phyloP scores from a whole-genome alignment of 139 green algal genomes.

The Deuterostichococcus epilithicus region DNA sequence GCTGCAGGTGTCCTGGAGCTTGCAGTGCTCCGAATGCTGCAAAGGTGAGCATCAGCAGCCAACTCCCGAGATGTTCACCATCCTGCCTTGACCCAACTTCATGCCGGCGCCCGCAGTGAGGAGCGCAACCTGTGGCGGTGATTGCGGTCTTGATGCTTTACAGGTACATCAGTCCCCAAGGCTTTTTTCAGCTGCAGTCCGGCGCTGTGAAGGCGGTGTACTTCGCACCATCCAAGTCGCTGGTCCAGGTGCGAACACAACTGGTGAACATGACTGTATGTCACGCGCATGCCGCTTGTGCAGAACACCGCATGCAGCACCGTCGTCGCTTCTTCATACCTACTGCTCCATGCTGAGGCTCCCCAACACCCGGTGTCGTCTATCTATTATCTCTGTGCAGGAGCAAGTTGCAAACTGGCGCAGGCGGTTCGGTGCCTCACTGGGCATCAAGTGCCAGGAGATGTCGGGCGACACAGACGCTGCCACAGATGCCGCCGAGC shows the following conservation, averaged over 20 bases:
- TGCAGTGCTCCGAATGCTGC: slow-evolving; percentile 70
- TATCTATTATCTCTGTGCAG: slow-evolving; percentile 42
- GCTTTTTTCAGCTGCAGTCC: background rate
- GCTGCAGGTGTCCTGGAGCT: slow-evolving; percentile 83
- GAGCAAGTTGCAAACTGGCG: slow-evolving; percentile 79
- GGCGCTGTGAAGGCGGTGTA: slow-evolving; percentile 51
- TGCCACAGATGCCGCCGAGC: slow-evolving; percentile 8
- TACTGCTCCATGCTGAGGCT: no score
- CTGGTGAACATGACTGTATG: no score
- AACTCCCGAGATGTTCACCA: no score
- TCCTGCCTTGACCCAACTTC: no score
- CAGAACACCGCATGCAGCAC: no score
- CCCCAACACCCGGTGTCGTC: no score
- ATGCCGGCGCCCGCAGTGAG: no score
- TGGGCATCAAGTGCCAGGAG: slow-evolving; percentile 55
- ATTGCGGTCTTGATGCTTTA: no score
- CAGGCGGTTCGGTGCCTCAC: slow-evolving; percentile 36
- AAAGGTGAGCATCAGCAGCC: background rate
- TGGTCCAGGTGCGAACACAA: slow-evolving; percentile 39
- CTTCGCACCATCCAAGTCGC: slow-evolving; percentile 60
- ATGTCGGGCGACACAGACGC: slow-evolving; percentile 66
- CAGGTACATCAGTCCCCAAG: background rate
- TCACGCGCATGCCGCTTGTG: no score
- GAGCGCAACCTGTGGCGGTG: no score
- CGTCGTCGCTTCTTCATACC: no score